These are phyloP conservation scores for Wickerhamomyces alni DNA, from an alignment of 805 yeast genomes.

Conservation along the genomic window DNA sequence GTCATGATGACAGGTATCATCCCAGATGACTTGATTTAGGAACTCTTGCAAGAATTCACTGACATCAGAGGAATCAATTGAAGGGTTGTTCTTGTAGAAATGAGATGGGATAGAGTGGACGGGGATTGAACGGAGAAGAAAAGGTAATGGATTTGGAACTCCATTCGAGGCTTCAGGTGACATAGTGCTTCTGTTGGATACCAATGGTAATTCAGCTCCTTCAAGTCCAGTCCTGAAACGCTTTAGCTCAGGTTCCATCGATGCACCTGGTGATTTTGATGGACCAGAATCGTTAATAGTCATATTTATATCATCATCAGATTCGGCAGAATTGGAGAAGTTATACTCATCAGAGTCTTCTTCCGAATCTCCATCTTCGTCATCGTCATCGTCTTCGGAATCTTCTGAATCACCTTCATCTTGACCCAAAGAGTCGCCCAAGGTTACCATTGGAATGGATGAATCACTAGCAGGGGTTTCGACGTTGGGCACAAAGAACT, in stretches of 20 bases:
- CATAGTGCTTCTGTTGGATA: neutral
- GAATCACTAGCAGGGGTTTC: conserved; percentile 20
- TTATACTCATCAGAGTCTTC: conserved; percentile 20
- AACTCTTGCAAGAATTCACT: conserved; percentile 25
- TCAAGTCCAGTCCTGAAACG: conserved; percentile 8
- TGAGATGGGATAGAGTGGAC: conserved; percentile 53
- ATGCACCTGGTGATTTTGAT: neutral
- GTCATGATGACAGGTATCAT: conserved; percentile 15
- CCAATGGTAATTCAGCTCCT: neutral
- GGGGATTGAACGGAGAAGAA: conserved; percentile 59
- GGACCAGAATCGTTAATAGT: neutral
- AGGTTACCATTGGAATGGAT: conserved; percentile 8
- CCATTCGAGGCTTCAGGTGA: conserved; percentile 29
- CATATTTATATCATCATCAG: conserved; percentile 2
- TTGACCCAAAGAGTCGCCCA: conserved; percentile 13
- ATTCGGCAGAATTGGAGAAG: conserved; percentile 1
- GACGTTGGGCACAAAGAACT: conserved; percentile 55
- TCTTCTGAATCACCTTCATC: conserved; percentile 16
- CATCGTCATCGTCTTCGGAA: conserved; percentile 19
- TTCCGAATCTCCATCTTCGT: conserved; percentile 10
- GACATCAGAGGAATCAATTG: conserved; percentile 17
- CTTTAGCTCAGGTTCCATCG: conserved; percentile 16
- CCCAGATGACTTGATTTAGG: conserved; percentile 21
- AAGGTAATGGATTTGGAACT: conserved; percentile 60
- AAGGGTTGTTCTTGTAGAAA: conserved; percentile 36